These are phyloP conservation scores for Ustanciosporium gigantosporum DNA, from an alignment of 1,284 basidiomycete genomes.

Conservation along the genomic window DNA sequence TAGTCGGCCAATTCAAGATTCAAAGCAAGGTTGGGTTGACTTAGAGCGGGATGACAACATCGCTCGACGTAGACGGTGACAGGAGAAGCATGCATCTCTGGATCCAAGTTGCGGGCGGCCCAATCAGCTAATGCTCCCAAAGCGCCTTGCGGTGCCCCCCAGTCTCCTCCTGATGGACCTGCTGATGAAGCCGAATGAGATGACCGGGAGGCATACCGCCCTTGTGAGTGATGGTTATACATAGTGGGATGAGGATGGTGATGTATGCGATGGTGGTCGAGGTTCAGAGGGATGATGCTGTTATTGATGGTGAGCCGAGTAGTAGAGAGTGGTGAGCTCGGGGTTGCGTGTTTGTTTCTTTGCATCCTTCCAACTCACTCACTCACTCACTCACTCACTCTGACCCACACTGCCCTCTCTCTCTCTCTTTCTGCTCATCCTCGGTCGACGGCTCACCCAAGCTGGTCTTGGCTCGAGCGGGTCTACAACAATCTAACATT, in stretches of 20 bases:
- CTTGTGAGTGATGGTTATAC: constrained; percentile 38
- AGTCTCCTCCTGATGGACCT: neutral
- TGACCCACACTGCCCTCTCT: too few species aligned
- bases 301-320: too few species aligned
- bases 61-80: constrained; percentile 64
- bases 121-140: constrained; percentile 48
- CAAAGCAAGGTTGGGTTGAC: constrained; percentile 86
- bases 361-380: too few species aligned
- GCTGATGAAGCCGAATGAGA: constrained; percentile 2
- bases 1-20: constrained; percentile 92
- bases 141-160: constrained; percentile 37
- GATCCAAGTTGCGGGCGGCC: constrained; percentile 49
- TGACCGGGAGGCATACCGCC: constrained; percentile 15
- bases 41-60: constrained; percentile 83
- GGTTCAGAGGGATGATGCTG: too few species aligned
- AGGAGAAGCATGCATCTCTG: constrained; percentile 37
- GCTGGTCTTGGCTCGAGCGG: too few species aligned
- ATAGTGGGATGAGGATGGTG: constrained; percentile 5
- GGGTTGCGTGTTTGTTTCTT: too few species aligned
- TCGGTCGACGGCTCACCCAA: too few species aligned
- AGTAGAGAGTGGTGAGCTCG: too few species aligned
- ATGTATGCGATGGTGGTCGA: neutral
- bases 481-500: too few species aligned
- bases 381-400: too few species aligned
- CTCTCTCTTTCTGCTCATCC: too few species aligned